A percentile compares a stretch with the other conserved stretches of the same genome.
phyloP scores from a whole-genome alignment of 257 asterid species.

The Forsythia suspensa region DNA sequence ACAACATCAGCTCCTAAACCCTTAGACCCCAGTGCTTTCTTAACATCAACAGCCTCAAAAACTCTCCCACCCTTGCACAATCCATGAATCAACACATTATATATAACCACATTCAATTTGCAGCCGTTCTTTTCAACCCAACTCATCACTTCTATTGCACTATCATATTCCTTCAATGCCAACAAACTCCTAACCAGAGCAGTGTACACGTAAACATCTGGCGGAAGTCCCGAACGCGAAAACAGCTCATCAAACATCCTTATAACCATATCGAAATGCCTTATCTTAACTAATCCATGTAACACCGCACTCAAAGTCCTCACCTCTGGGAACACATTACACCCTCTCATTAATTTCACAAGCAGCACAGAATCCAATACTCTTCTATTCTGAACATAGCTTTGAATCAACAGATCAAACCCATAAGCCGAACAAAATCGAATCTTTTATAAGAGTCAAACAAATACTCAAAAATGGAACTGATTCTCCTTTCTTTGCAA shows the following conservation, averaged over 20 bases:
- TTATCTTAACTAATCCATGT: conserved; percentile 57
- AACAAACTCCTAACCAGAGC: conserved; percentile 79
- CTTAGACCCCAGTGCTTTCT: conserved; percentile 45
- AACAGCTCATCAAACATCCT: conserved; percentile 60
- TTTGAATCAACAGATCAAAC: conserved; percentile 73
- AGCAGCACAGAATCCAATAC: conserved; percentile 62
- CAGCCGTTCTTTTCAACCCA: conserved; percentile 46
- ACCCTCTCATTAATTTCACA: conserved; percentile 60
- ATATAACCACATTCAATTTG: conserved; percentile 58
- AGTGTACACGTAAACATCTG: conserved; percentile 58
- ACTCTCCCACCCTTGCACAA: conserved; percentile 70
- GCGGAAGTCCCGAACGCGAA: conserved; percentile 31
- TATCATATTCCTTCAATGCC: conserved; percentile 58
- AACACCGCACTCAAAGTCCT: conserved; percentile 77
- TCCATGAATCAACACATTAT: conserved; percentile 84
- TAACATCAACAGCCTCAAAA: conserved; percentile 70
- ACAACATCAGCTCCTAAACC: conserved; percentile 66
- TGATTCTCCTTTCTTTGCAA: conserved; percentile 41
- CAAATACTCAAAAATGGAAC: conserved; percentile 47
- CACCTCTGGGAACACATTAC: conserved; percentile 70
- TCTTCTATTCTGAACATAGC: conserved; percentile 60
- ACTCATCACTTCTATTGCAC: conserved; percentile 60
- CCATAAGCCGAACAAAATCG: conserved; percentile 51
- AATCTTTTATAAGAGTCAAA: conserved; percentile 47
- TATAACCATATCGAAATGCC: conserved; percentile 63